Base-by-base conservation (phyloP, 1,284 basidiomycete species). In the Apiotrichum veenhuisii region DNA sequence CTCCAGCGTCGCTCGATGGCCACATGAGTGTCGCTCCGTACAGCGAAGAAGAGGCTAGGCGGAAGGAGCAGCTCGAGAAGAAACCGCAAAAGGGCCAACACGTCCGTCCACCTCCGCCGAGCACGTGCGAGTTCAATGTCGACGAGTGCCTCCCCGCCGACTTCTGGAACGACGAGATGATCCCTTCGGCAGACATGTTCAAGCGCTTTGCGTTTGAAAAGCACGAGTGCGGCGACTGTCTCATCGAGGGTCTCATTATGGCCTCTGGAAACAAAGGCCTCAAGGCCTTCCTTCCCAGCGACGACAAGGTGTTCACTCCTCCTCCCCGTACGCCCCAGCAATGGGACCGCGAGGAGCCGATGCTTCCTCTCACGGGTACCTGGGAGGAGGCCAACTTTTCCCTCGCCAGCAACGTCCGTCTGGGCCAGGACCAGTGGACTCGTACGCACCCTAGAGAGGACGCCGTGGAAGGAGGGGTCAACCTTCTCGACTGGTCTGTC, bases 191-290 rank as follows among this genome's bases (percentile, higher is more conserved):
- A 5, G 67, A 67, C 15, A 63, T 72, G 5, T 73, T 78, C 64
- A 65, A 59, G 15, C 55, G 57, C 17, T 30, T 77, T 9, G 64
- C 75, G 2, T 78, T 75, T 50, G 61, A 57, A 11, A 46, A 67
- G 38, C 66, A 66, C 27, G 23, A 0, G 36, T 77, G 76, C 50
- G 77, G 76, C 11, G 76, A 77, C 57, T 78, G 77, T 55, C 55
- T 77, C 18, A 72, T 77, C 50, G 61, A 56, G 18, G 70, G 67
- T 5, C 59, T 78, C 17, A 50, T 76, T 22, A 55, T 54, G 15
- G 58, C 64, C 10, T 74, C 72, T 12, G 76, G 76, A 12, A 50
- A 60, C 38, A 64, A 65, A 8, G 76, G 76, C 1, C 53, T 78
- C 7, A 62, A 63, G 12, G 76, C 73, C 0, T 69, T 78, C 58